Evolutionary conservation across 2,329 filamentous ascomycete species (phyloP), one percentile per base, ranked within the genome.

Genomic region (Fusarium phyllophilum): DNA sequence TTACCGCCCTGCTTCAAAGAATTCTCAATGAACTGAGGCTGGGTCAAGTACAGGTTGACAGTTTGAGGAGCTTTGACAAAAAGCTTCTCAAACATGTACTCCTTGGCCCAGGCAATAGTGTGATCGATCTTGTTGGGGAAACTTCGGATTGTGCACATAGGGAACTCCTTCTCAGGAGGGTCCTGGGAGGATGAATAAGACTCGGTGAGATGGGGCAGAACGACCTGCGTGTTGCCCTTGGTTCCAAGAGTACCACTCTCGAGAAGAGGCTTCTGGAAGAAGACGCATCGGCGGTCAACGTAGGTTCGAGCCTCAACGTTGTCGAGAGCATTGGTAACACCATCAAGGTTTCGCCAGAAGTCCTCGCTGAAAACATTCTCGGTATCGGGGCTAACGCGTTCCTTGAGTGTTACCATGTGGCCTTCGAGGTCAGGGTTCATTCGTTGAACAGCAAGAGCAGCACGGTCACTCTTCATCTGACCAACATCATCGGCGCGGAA

Each of bases 101-200:
- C 96, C 79, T 97, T 94, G 44, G 95, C 92, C 96, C 96, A 99
- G 6, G 96, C 96, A 82, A 99, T 99, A 2, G 96, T 98, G 83
- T 99, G 96, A 85, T 99, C 95, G 78, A 99, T 99, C 79, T 93
- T 93, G 87, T 99, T 99, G 67, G 96, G 96, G 87, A 99, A 99
- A 83, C 95, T 98, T 80, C 94, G 91, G 71, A 99, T 89, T 10
- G 96, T 98, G 83, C 96, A 99, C 95, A 98, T 98, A 2, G 96
- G 96, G 88, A 99, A 98, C 2, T 96, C 97, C 85, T 98, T 95
- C 87, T 99, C 97, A 0, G 96, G 96, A 3, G 96, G 96, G 82
- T 99, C 97, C 82, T 98, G 96, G 26, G 96, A 98, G 8, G 86
- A 88, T 2, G 96, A 98, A 86, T 99, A 99, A 2, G 96, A 98